A percentile compares a stretch with the other conserved stretches of the same genome.
Evolutionary conservation across 768 basidiomycete species (phyloP).

Genomic region (Kwoniella sp.): DNA sequence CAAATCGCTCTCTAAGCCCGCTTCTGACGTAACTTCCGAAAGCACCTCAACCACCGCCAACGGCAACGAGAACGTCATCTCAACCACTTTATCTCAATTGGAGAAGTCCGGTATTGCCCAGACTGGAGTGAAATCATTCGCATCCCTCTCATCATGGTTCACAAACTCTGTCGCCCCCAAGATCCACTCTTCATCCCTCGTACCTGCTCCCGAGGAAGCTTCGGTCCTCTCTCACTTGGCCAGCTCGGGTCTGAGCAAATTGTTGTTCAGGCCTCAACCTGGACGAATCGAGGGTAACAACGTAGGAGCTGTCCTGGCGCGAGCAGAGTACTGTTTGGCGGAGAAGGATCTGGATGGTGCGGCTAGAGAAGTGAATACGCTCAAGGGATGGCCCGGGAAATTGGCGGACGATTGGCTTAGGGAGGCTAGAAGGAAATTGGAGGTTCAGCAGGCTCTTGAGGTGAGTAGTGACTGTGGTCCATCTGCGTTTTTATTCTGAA

Average conservation of each 20-base stretch:
- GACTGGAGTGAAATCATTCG: conserved; percentile 74
- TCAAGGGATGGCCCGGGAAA: conserved; percentile 67
- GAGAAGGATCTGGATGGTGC: conserved; percentile 90
- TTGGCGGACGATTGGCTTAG: conserved; percentile 81
- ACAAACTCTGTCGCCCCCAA: conserved; percentile 76
- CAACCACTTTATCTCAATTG: conserved; percentile 69
- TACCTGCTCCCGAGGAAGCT: conserved; percentile 75
- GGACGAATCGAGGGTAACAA: conserved; percentile 79
- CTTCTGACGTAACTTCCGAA: conserved; percentile 65
- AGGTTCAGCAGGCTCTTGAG: conserved; percentile 89
- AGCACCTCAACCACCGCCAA: conserved; percentile 63
- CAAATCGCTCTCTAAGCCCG: conserved; percentile 61
- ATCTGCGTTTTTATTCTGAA: too few relatives aligned
- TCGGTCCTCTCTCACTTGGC: conserved; percentile 84
- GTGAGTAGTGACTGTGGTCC: conserved; percentile 56
- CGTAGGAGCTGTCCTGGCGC: conserved; percentile 78
- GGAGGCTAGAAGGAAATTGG: conserved; percentile 80
- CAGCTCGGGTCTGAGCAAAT: conserved; percentile 71
- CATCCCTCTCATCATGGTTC: conserved; percentile 91
- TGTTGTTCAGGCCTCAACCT: conserved; percentile 72
- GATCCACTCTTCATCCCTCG: conserved; percentile 83
- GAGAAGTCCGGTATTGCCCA: conserved; percentile 50
- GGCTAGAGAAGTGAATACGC: conserved; percentile 84
- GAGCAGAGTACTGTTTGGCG: conserved; percentile 84
- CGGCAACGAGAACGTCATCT: conserved; percentile 62